Evolutionary conservation across 345 rosid genomes (phyloP).

Genomic region (Brassica carinata): DNA sequence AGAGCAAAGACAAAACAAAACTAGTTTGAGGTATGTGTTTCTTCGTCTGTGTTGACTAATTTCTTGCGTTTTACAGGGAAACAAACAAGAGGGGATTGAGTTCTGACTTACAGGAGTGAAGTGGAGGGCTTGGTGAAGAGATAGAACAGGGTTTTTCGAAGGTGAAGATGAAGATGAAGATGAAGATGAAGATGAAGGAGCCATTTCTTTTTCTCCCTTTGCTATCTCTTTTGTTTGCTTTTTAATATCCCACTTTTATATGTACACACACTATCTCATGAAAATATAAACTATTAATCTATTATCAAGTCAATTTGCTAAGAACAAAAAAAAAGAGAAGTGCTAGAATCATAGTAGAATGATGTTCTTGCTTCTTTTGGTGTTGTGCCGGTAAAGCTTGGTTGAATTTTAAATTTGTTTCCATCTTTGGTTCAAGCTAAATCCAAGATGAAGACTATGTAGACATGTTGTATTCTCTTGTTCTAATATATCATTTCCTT

Average conservation of each 20-base stretch:
- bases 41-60: slow-evolving; percentile 1
- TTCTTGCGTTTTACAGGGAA: background rate
- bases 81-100: slow-evolving; percentile 6
- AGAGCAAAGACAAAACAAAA: slow-evolving; percentile 15
- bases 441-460: slow-evolving; percentile 18
- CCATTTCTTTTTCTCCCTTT: slow-evolving; percentile 44
- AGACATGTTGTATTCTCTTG: slow-evolving; percentile 14
- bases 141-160: slow-evolving; percentile 57
- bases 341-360: background rate
- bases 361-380: background rate
- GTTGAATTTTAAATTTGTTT: slow-evolving; percentile 36
- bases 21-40: slow-evolving; percentile 14
- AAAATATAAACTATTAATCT: slow-evolving; percentile 20
- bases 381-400: slow-evolving; percentile 7
- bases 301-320: slow-evolving; percentile 29
- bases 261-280: slow-evolving; percentile 22
- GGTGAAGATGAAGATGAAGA: slow-evolving; percentile 68
- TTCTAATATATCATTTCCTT: background rate
- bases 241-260: slow-evolving; percentile 28
- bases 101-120: slow-evolving; percentile 76
- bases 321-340: background rate
- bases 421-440: slow-evolving; percentile 28
- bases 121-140: slow-evolving; percentile 52
- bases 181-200: slow-evolving; percentile 62
- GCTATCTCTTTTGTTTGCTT: slow-evolving; percentile 19